Evolutionary conservation across 169 alveolate genomes (phyloP).

Genomic region (Toxoplasma gondii): DNA sequence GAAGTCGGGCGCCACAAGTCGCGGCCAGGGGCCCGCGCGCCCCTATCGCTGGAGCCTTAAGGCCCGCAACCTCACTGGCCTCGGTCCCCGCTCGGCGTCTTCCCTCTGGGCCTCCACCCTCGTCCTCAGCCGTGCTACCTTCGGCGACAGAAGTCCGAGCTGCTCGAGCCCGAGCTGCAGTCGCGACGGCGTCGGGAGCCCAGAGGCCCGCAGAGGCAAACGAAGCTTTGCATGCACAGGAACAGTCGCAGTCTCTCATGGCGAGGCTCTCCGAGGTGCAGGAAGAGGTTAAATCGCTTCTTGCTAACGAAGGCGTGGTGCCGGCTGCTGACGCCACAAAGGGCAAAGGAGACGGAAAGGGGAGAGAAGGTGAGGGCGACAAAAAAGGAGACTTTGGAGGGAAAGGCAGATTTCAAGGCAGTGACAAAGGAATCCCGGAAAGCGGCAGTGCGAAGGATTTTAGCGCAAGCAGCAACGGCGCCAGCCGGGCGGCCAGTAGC

Average conservation of each 20-base stretch:
- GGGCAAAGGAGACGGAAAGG: not conserved
- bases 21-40: not conserved
- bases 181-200: not conserved
- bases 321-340: not conserved
- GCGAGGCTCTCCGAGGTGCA: constrained; percentile 27
- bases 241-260: not conserved
- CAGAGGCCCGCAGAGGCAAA: too few species aligned
- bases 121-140: not conserved
- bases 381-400: not conserved
- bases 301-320: not conserved
- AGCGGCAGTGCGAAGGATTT: not conserved
- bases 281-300: not conserved
- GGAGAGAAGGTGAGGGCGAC: not conserved
- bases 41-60: not conserved
- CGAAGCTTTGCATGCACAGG: not conserved
- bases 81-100: not conserved
- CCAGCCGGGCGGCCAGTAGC: not conserved
- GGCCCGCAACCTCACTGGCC: not conserved
- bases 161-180: not conserved
- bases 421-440: not conserved
- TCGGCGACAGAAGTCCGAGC: not conserved
- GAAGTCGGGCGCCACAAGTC: not conserved
- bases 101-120: not conserved
- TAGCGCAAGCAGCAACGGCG: not conserved
- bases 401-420: too few species aligned